Conservation (phyloP, 257 asterid genomes). For the Solanum chmielewskii region DNA sequence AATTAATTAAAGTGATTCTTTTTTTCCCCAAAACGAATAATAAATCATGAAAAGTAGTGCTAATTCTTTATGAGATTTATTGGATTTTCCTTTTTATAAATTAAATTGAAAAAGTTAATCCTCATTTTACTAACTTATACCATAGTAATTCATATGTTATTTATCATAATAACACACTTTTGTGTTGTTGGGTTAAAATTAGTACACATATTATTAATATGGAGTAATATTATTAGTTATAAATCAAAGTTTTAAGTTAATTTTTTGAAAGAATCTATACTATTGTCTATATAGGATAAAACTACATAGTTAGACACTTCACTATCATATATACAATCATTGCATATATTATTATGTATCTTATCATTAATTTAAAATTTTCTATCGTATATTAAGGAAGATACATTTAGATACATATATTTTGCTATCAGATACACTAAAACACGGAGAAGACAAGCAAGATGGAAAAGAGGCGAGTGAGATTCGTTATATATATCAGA, state of each 20-base stretch:
- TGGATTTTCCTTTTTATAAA: constrained; percentile 13
- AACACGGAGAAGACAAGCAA: not conserved
- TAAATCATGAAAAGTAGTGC: constrained; percentile 54
- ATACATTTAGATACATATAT: not conserved
- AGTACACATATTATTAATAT: no score
- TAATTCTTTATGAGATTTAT: constrained; percentile 20
- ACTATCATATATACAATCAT: not conserved
- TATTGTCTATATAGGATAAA: no score
- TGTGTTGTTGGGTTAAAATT: not conserved
- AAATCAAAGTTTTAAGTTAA: not conserved
- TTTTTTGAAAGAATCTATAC: not conserved
- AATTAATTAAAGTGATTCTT: constrained; percentile 23
- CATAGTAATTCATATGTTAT: not conserved
- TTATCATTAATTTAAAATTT: not conserved
- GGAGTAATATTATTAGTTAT: not conserved
- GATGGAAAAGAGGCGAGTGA: no score
- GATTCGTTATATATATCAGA: no score
- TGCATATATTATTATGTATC: no score
- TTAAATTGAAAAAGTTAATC: constrained; percentile 14
- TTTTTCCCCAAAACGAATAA: constrained; percentile 43
- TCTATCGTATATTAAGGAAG: accelerated
- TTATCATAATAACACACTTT: not conserved
- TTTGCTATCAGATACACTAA: not conserved
- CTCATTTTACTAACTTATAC: not conserved
- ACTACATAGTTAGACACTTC: no score